Percentiles rank a stretch among this genome's conserved stretches.
phyloP scores from a whole-genome alignment of 2,329 filamentous ascomycete species.

The Ophiostoma triangulosporum region DNA sequence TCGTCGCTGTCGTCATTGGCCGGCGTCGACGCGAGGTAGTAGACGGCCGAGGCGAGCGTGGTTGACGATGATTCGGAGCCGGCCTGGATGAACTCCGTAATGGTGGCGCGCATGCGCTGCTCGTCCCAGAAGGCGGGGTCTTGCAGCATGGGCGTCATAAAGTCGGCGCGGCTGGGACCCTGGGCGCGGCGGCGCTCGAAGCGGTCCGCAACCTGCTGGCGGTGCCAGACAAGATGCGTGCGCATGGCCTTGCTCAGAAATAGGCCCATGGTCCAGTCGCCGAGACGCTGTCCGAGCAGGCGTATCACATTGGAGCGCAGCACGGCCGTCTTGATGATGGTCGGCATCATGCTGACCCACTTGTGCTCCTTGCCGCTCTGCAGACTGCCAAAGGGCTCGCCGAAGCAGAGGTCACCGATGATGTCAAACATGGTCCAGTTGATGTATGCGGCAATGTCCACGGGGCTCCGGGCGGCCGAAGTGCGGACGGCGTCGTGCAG shows the following conservation, averaged over 20 bases:
- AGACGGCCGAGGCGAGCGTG: conserved; percentile 26
- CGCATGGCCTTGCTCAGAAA: background rate
- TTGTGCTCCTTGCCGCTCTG: conserved; percentile 16
- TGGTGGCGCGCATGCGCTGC: conserved; percentile 5
- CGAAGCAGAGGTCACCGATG: conserved; percentile 31
- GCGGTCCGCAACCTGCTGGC: conserved; percentile 1
- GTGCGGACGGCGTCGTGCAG: conserved; percentile 4
- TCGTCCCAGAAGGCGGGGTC: background rate
- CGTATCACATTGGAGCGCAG: background rate
- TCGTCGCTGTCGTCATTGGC: background rate
- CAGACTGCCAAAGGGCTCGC: conserved; percentile 27
- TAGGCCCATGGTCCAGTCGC: background rate
- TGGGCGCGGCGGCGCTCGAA: conserved; percentile 4
- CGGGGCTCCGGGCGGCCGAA: conserved; percentile 13
- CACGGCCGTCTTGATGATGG: conserved; percentile 14
- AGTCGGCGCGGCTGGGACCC: conserved; percentile 9
- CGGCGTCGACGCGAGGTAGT: conserved; percentile 23
- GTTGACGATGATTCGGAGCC: conserved; percentile 39
- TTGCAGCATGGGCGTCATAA: conserved; percentile 10
- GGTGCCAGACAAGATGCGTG: background rate
- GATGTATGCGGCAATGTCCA: conserved; percentile 32
- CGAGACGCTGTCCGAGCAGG: background rate
- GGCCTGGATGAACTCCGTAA: conserved; percentile 26
- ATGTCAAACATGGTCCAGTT: conserved; percentile 26
- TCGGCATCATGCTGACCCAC: conserved; percentile 18